Percentiles rank a stretch among this genome's conserved stretches.
Conservation (phyloP, 2,329 filamentous ascomycete species). For the Stachybotrys chartarum region DNA sequence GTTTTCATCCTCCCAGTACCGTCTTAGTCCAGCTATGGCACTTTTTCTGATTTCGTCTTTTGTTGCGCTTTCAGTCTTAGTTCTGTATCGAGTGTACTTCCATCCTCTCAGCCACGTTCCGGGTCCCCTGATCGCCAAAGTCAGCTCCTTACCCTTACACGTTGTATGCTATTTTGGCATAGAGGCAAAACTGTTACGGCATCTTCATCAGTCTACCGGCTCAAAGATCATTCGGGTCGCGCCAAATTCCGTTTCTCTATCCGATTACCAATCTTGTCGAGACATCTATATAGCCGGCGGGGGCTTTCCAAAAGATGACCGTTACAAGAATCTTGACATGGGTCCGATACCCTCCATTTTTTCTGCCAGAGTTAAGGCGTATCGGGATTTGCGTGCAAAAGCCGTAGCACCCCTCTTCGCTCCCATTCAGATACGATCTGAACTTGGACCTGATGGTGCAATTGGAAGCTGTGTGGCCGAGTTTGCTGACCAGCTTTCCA, state of each 20-base stretch:
- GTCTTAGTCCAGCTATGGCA: background rate
- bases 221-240: background rate
- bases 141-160: background rate
- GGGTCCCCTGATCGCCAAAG: background rate
- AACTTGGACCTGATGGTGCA: background rate
- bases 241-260: background rate
- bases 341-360: conserved; percentile 49
- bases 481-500: background rate
- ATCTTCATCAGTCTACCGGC: background rate
- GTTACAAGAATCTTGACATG: conserved; percentile 50
- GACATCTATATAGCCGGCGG: conserved; percentile 42
- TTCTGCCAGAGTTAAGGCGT: conserved; percentile 31
- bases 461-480: background rate
- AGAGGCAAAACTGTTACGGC: background rate
- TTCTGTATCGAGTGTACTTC: background rate
- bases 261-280: background rate
- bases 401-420: conserved; percentile 42
- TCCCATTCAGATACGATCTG: conserved; percentile 34
- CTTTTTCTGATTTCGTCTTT: background rate
- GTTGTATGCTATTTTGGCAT: background rate
- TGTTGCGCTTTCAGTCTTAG: background rate
- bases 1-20: background rate
- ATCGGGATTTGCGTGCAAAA: conserved; percentile 37
- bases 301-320: conserved; percentile 43
- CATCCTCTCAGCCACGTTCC: background rate